Conservation (phyloP, 2,329 filamentous ascomycete species). For the Periconia macrospinosa region DNA sequence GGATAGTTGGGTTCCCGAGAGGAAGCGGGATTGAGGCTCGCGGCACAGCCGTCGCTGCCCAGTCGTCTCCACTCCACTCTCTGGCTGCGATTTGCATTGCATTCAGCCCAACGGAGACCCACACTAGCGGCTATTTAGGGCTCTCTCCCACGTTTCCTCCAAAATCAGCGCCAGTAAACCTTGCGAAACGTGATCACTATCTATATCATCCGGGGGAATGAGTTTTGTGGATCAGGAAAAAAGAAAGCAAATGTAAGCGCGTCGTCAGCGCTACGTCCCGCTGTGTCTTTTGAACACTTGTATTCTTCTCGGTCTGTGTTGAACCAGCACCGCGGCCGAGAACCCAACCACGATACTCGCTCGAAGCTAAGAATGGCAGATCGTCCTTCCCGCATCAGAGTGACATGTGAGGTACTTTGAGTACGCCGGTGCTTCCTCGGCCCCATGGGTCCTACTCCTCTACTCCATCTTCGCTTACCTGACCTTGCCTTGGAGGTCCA, state of each 20-base stretch:
- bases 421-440: no score
- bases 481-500: no score
- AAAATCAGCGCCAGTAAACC: constrained; percentile 1
- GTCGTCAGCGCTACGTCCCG: background rate
- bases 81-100: constrained; percentile 6
- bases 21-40: constrained; percentile 8
- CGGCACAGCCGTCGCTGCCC: constrained; percentile 6
- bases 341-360: background rate
- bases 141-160: background rate
- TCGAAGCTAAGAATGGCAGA: no score
- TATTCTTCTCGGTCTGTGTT: background rate
- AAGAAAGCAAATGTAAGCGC: no score
- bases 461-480: no score
- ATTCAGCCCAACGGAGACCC: constrained; percentile 10
- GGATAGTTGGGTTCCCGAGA: constrained; percentile 6
- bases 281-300: background rate
- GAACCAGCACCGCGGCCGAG: constrained; percentile 1
- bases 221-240: background rate
- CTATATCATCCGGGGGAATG: background rate
- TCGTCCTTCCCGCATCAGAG: no score
- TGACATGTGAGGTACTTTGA: no score
- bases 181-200: background rate
- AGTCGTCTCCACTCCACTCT: constrained; percentile 9
- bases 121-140: constrained; percentile 10
- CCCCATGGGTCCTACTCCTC: no score